These are phyloP conservation scores for Zasmidium citrigriseum DNA, from an alignment of 2,329 filamentous ascomycete genomes.

Conservation along the genomic window DNA sequence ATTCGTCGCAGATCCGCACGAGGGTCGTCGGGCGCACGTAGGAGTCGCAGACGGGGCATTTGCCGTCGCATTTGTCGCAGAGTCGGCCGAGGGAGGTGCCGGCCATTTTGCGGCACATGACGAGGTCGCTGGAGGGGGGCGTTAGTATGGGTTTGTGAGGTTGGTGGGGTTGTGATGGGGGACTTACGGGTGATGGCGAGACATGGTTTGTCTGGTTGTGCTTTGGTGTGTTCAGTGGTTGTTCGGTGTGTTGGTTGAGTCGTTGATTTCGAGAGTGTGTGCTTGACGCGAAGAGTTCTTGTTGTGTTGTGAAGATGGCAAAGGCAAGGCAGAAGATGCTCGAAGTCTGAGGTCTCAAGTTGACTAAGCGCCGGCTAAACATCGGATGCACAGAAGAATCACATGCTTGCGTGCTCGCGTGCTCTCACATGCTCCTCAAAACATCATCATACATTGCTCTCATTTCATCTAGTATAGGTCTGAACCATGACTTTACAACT, in stretches of 20 bases:
- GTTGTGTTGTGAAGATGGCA: background rate
- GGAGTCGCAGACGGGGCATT: slow-evolving; percentile 97
- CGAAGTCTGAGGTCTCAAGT: background rate
- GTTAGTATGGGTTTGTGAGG: slow-evolving; percentile 22
- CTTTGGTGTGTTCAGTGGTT: too few species aligned
- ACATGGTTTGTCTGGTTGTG: slow-evolving; percentile 59
- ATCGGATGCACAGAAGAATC: background rate
- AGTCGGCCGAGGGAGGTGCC: slow-evolving; percentile 98
- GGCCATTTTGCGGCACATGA: slow-evolving; percentile 99
- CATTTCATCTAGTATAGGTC: background rate
- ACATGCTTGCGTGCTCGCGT: background rate
- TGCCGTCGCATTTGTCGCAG: slow-evolving; percentile 99
- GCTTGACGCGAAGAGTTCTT: background rate
- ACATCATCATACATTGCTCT: too few species aligned
- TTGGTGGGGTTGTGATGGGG: slow-evolving; percentile 17
- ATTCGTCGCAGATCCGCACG: slow-evolving; percentile 98
- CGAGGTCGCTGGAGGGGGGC: slow-evolving; percentile 70
- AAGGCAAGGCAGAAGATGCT: background rate
- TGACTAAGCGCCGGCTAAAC: background rate
- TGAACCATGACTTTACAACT: slow-evolving; percentile 24
- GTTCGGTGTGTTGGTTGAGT: too few species aligned
- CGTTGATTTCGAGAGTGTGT: background rate
- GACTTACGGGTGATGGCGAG: slow-evolving; percentile 86
- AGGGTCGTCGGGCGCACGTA: slow-evolving; percentile 98
- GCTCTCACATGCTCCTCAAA: background rate